phyloP scores from a whole-genome alignment of 2,329 filamentous ascomycete species.

The Fusarium anguioides region DNA sequence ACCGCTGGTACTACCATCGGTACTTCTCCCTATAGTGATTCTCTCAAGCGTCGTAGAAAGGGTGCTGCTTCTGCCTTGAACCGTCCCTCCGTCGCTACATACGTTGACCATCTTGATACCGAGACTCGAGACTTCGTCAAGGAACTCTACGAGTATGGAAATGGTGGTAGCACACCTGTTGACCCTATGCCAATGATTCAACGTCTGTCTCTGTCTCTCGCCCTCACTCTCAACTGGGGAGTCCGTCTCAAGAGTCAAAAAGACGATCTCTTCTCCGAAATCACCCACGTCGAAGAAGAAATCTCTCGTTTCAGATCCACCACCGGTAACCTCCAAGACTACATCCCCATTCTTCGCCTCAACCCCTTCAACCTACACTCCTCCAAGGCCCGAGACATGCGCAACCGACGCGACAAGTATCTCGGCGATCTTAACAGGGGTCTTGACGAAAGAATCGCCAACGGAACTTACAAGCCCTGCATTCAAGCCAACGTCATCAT shows the following conservation, averaged over 20 bases:
- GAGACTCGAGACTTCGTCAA: constrained; percentile 72
- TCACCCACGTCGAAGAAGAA: constrained; percentile 71
- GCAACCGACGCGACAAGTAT: constrained; percentile 69
- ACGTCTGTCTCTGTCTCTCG: constrained; percentile 69
- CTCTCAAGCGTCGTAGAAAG: constrained; percentile 71
- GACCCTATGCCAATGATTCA: constrained; percentile 77
- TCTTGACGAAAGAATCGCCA: constrained; percentile 69
- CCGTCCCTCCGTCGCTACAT: constrained; percentile 71
- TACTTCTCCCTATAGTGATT: constrained; percentile 74
- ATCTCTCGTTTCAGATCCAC: constrained; percentile 69
- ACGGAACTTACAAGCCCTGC: constrained; percentile 70
- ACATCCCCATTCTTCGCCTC: constrained; percentile 67
- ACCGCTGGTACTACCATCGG: constrained; percentile 76
- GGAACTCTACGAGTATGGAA: constrained; percentile 69
- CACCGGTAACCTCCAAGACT: constrained; percentile 71
- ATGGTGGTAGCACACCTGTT: constrained; percentile 63
- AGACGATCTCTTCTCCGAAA: constrained; percentile 70
- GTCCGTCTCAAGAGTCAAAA: constrained; percentile 67
- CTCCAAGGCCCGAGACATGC: constrained; percentile 68
- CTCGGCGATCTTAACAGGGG: constrained; percentile 66
- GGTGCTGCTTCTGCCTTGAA: constrained; percentile 74
- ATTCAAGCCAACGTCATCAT: constrained; percentile 75
- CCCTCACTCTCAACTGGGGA: constrained; percentile 74
- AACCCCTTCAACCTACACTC: constrained; percentile 72
- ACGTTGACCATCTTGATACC: constrained; percentile 70